Evolutionary conservation across 306 rosid species (phyloP), one percentile per base, ranked within the genome.

Genomic region (Malus domestica): DNA sequence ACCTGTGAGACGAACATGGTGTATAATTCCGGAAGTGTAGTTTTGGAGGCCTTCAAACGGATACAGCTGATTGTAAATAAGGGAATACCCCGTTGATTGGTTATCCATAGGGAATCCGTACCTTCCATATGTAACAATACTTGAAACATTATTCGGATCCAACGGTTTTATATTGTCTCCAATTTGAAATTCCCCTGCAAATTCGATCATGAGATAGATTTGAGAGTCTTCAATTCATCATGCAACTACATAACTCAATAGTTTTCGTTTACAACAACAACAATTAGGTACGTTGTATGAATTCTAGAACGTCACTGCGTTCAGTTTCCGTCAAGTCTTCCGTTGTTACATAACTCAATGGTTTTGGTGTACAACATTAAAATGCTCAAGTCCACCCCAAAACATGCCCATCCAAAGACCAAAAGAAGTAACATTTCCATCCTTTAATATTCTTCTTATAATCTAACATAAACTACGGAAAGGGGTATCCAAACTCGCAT

Each of bases 1-100:
- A 91, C 97, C 96, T 32, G 77, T 84, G 73, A 94, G 91, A 78
- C 88, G 91, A 87, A 90, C 97, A 79, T 91, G 98, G 83, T 94
- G 98, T 72, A 91, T 91, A 27, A 94, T 94, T 75, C 98, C 98
- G 40, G 97, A 91, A 79, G 98, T 88, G 80, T 94, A 94, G 86
- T 94, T 94, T 61, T 89, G 89, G 70, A 94, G 96, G 80, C 94
- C 97, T 83, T 94, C 84, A 86, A 89, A 90, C 70, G 93, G 96
- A 81, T 94, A 91, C 58, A 94, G 90, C 74, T 91, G 97, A 84
- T 82, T 89, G 74, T 94, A 94, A 60, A 90, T 81, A 45, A 89
- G 91, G 74, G 97, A 86, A 79, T 87, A 8, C 70, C 97, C 97
- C 44, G 25, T 77, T 44, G 89, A 87, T 80, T 80, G 61, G 76